phyloP scores from a whole-genome alignment of 1,284 basidiomycete genomes.

The Ceratobasidium sp. region DNA sequence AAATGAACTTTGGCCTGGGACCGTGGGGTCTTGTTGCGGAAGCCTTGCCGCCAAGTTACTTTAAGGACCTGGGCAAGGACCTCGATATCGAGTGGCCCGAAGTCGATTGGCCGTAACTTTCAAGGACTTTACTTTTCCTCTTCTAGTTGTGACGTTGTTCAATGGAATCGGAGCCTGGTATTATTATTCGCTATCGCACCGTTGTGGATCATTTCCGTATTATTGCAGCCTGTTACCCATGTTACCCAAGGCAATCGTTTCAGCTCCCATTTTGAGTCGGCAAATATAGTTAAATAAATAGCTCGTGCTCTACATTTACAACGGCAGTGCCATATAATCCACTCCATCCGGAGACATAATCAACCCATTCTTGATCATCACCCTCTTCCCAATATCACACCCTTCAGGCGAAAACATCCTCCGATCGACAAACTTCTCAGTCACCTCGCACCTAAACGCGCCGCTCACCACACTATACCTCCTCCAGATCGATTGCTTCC shows the following conservation, averaged over 20 bases:
- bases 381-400: slow-evolving; percentile 28
- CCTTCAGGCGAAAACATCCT: slow-evolving; percentile 25
- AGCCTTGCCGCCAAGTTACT: slow-evolving; percentile 6
- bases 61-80: slow-evolving; percentile 17
- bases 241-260: too few relatives aligned
- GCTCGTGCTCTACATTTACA: slow-evolving; percentile 12
- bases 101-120: slow-evolving; percentile 11
- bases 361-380: slow-evolving; percentile 29
- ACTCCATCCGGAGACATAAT: slow-evolving; percentile 30
- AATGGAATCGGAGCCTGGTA: neutral
- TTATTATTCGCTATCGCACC: neutral
- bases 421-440: slow-evolving; percentile 36
- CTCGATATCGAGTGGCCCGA: slow-evolving; percentile 13
- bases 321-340: slow-evolving; percentile 23
- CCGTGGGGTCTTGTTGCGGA: slow-evolving; percentile 19
- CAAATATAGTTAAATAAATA: slow-evolving; percentile 19
- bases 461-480: slow-evolving; percentile 34
- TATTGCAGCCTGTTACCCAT: neutral
- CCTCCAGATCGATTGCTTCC: slow-evolving; percentile 34
- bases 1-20: slow-evolving; percentile 6
- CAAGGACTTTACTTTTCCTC: neutral
- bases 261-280: neutral
- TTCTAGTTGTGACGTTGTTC: neutral
- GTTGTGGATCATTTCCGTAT: neutral
- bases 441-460: slow-evolving; percentile 31